Conservation (phyloP, 177 flowering plant species). For the Vitis hybrid region DNA sequence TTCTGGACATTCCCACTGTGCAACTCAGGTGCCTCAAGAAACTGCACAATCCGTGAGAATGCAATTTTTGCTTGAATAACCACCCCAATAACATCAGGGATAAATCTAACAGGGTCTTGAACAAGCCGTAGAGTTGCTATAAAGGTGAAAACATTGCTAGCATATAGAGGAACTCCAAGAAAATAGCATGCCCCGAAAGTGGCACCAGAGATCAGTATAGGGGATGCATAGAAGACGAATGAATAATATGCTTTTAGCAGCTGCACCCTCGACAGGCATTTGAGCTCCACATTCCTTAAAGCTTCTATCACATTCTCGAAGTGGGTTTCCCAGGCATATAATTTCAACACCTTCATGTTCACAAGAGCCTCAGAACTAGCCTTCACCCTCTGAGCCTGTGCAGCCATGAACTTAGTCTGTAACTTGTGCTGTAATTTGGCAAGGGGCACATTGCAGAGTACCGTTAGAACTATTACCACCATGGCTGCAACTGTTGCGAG, state of each 20-base stretch:
- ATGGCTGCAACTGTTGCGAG: slow-evolving; percentile 66
- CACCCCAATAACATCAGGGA: slow-evolving; percentile 59
- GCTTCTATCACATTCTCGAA: slow-evolving; percentile 49
- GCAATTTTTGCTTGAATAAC: slow-evolving; percentile 68
- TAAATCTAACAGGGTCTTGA: slow-evolving; percentile 60
- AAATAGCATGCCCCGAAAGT: slow-evolving; percentile 68
- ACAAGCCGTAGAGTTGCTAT: slow-evolving; percentile 63
- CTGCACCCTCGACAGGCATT: slow-evolving; percentile 59
- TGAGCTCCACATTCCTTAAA: slow-evolving; percentile 43
- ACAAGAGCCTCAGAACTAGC: slow-evolving; percentile 67
- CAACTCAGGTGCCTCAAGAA: slow-evolving; percentile 64
- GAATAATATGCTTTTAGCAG: slow-evolving; percentile 43
- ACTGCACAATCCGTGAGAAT: slow-evolving; percentile 48
- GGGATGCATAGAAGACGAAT: slow-evolving; percentile 68
- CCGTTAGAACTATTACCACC: slow-evolving; percentile 51
- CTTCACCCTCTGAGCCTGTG: slow-evolving; percentile 67
- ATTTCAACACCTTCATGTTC: slow-evolving; percentile 74
- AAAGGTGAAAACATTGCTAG: slow-evolving; percentile 69
- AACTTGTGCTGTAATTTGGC: slow-evolving; percentile 70
- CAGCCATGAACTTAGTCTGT: slow-evolving; percentile 55
- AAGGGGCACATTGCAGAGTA: slow-evolving; percentile 62
- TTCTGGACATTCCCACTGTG: slow-evolving; percentile 28
- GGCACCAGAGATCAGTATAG: slow-evolving; percentile 63
- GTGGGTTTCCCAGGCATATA: slow-evolving; percentile 78
- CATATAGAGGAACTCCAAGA: slow-evolving; percentile 49